Conservation (phyloP, 2,329 filamentous ascomycete species). For the Diaporthe citrichinensis region DNA sequence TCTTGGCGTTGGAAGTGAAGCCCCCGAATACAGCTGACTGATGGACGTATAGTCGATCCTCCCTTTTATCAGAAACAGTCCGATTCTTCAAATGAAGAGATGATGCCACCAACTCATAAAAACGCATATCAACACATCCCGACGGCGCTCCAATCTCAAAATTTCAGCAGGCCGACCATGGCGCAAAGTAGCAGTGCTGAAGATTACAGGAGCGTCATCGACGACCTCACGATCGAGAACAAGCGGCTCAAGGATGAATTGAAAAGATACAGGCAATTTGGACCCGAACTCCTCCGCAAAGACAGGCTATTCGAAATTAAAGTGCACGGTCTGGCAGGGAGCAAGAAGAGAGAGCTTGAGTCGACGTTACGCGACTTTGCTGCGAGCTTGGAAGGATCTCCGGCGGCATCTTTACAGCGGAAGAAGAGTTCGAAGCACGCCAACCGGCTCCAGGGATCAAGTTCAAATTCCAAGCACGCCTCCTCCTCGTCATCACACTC, state of each 20-base stretch:
- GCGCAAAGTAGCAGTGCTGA: constrained; percentile 75
- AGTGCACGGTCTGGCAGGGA: constrained; percentile 78
- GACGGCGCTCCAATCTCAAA: constrained; percentile 4
- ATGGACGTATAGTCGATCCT: constrained; percentile 59
- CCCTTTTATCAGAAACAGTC: constrained; percentile 69
- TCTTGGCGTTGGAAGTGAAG: too few species aligned
- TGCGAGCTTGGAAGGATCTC: constrained; percentile 69
- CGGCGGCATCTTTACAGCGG: constrained; percentile 57
- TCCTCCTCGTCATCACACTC: constrained; percentile 68
- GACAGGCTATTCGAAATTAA: constrained; percentile 89
- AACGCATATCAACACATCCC: constrained; percentile 45
- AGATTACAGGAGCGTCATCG: constrained; percentile 86
- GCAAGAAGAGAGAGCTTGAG: constrained; percentile 84
- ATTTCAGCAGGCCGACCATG: constrained; percentile 37
- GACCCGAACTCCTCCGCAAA: constrained; percentile 76
- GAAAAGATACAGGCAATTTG: constrained; percentile 77
- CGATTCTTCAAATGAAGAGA: constrained; percentile 65
- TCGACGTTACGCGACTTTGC: constrained; percentile 80
- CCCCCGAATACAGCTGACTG: neutral
- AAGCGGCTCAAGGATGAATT: constrained; percentile 82
- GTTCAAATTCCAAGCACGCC: constrained; percentile 65
- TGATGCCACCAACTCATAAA: constrained; percentile 31
- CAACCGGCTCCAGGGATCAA: constrained; percentile 58
- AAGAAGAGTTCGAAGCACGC: constrained; percentile 58
- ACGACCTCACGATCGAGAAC: constrained; percentile 88